These are phyloP conservation scores for Fusarium praegraminearum DNA, from an alignment of 2,329 filamentous ascomycete genomes.

Conservation along the genomic window DNA sequence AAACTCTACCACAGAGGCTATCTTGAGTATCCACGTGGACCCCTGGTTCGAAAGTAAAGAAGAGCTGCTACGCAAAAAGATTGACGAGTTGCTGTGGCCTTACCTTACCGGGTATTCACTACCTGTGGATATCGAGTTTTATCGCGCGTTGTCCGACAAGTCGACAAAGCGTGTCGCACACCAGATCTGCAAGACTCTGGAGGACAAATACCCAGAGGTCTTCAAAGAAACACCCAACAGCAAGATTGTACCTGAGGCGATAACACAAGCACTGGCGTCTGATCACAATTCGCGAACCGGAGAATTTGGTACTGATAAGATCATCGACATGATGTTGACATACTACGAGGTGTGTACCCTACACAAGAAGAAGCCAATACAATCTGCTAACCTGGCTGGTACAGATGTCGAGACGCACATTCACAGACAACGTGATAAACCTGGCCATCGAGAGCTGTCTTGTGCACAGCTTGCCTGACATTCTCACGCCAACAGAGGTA, in stretches of 20 bases:
- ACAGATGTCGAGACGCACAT: conserved; percentile 58
- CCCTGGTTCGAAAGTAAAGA: conserved; percentile 53
- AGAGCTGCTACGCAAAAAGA: conserved; percentile 49
- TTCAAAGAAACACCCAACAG: conserved; percentile 25
- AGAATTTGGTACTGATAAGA: conserved; percentile 54
- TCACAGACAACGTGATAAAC: conserved; percentile 62
- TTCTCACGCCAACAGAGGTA: conserved; percentile 57
- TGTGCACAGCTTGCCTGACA: conserved; percentile 54
- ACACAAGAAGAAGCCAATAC: rapidly evolving
- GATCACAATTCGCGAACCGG: conserved; percentile 27
- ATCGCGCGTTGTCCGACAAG: conserved; percentile 14
- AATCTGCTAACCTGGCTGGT: not conserved
- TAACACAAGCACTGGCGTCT: conserved; percentile 14
- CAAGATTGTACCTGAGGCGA: conserved; percentile 5
- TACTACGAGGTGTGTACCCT: conserved; percentile 57
- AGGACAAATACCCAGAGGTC: conserved; percentile 33
- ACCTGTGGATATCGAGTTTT: conserved; percentile 51
- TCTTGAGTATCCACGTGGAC: conserved; percentile 46
- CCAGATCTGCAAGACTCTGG: conserved; percentile 25
- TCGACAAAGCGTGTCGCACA: conserved; percentile 17
- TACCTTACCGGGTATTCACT: conserved; percentile 50
- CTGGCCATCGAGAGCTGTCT: conserved; percentile 63
- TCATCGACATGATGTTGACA: conserved; percentile 59
- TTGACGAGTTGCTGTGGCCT: conserved; percentile 56
- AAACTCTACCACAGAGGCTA: conserved; percentile 36